Evolutionary conservation across 2,329 filamentous ascomycete species (phyloP).

Genomic region (Paraphaeosphaeria sporulosa): DNA sequence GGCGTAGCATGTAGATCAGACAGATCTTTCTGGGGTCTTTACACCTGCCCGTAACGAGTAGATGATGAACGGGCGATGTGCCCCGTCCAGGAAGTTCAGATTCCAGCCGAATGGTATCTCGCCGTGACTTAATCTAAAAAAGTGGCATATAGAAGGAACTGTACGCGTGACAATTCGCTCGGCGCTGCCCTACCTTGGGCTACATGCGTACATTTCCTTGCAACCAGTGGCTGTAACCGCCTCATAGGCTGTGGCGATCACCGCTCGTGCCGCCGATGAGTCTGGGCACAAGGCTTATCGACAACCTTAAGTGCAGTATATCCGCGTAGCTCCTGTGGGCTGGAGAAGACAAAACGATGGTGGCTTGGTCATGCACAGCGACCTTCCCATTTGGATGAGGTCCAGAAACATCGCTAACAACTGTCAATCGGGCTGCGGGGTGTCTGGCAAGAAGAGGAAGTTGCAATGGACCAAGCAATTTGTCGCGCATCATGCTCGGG

Average conservation of each 20-base stretch:
- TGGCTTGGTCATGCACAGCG: constrained; percentile 11
- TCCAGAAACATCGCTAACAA: constrained; percentile 16
- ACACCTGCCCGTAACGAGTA: constrained; percentile 40
- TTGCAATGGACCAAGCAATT: constrained; percentile 8
- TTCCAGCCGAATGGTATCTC: constrained; percentile 22
- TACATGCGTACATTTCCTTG: constrained; percentile 18
- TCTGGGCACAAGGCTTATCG: constrained; percentile 24
- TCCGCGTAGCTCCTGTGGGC: constrained; percentile 9
- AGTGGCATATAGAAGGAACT: background rate
- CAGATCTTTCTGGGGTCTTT: constrained; percentile 12
- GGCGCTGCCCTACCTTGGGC: constrained; percentile 12
- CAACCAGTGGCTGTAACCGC: constrained; percentile 20
- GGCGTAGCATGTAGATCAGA: constrained; percentile 3
- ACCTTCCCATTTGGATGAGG: constrained; percentile 27
- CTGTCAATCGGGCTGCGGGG: constrained; percentile 1
- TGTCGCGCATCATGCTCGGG: background rate
- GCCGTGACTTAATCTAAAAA: constrained; percentile 35
- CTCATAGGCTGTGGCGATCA: constrained; percentile 27
- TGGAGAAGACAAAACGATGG: constrained; percentile 13
- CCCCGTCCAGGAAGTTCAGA: constrained; percentile 33
- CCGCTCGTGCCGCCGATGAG: constrained; percentile 13
- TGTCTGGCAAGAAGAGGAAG: constrained; percentile 15
- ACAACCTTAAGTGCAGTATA: constrained; percentile 9
- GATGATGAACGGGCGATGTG: constrained; percentile 31
- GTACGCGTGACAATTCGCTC: constrained; percentile 26